Evolutionary conservation across 768 basidiomycete species (phyloP), one percentile per base, ranked within the genome.

Genomic region (Harrya chromipes): DNA sequence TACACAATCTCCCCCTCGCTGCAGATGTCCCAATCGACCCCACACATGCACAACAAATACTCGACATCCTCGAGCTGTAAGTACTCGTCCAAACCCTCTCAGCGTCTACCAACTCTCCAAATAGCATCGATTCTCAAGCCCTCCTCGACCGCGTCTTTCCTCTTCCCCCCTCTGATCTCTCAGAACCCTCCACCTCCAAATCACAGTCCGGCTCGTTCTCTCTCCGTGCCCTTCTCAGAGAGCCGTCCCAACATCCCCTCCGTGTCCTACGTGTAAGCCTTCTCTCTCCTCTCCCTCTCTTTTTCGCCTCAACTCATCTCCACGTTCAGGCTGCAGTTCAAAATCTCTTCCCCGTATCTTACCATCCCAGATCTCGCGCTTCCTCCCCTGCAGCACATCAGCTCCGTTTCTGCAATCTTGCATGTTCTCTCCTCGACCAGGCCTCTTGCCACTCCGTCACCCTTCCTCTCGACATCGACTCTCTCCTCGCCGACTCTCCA

Each of bases 91-190:
- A 36, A 29, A 21, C 20, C 24, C 12, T 2, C 17, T 21, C 34
- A 12, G 35, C 43, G 6, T 23, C 27, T 31, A 26, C 31, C 37
- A 43, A 47, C 58, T 38, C 33, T 6, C 53, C 40, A 38, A 19
- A 33, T 62, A 87, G 86, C 57, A 70, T 81, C 52, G 90, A 92
- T 65, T 76, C 76, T 0, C 87, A 88, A 56, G 86, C 83, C 40
- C 73, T 92, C 5, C 81, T 92, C 10, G 88, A 91, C 74, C 84
- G 89, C 57, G 84, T 87, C 54, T 85, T 87, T 62, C 80, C 83
- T 33, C 70, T 83, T 20, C 71, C 72, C 19, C 63, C 71, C 46
- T 54, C 57, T 7, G 65, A 72, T 55, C 67, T 71, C 37, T 64
- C 70, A 34, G 64, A 71, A n/a, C 71, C 78, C 1, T 68, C 73